phyloP scores from a whole-genome alignment of 2,329 filamentous ascomycete species.

The Cladophialophora yegresii region DNA sequence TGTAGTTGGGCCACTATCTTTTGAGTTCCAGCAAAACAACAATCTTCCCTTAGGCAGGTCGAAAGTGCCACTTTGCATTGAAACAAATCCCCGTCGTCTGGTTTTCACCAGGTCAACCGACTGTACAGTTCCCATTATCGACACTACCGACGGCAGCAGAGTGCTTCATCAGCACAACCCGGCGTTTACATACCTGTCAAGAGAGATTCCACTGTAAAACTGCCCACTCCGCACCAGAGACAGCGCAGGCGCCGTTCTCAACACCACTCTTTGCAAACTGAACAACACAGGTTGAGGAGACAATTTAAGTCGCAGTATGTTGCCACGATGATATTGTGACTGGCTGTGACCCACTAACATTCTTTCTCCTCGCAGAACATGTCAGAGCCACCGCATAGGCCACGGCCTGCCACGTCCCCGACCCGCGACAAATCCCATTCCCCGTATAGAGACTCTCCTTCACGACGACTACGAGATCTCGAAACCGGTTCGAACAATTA shows the following conservation, averaged over 20 bases:
- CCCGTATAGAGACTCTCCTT: conserved; percentile 68
- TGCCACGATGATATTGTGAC: conserved; percentile 14
- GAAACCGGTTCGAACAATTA: conserved; percentile 58
- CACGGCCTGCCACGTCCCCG: conserved; percentile 61
- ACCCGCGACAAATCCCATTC: conserved; percentile 61
- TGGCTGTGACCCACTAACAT: conserved; percentile 24
- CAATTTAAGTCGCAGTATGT: conserved; percentile 11
- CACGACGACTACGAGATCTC: conserved; percentile 69
- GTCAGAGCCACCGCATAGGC: conserved; percentile 61
- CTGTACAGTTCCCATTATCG: background rate
- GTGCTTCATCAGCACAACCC: background rate
- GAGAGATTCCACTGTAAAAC: background rate
- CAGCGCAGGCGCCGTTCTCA: conserved; percentile 28
- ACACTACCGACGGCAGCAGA: background rate
- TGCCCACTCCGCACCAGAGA: background rate
- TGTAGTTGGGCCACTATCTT: background rate
- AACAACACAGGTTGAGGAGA: background rate
- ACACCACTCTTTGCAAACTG: background rate
- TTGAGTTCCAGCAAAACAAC: background rate
- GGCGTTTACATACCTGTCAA: background rate
- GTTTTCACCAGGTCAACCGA: background rate
- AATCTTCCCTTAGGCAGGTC: background rate
- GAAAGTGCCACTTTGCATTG: background rate
- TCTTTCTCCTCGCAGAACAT: conserved; percentile 38
- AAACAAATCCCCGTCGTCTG: background rate